Evolutionary conservation across 2,329 filamentous ascomycete species (phyloP), one percentile per base, ranked within the genome.

Genomic region (Penicillium palitans): DNA sequence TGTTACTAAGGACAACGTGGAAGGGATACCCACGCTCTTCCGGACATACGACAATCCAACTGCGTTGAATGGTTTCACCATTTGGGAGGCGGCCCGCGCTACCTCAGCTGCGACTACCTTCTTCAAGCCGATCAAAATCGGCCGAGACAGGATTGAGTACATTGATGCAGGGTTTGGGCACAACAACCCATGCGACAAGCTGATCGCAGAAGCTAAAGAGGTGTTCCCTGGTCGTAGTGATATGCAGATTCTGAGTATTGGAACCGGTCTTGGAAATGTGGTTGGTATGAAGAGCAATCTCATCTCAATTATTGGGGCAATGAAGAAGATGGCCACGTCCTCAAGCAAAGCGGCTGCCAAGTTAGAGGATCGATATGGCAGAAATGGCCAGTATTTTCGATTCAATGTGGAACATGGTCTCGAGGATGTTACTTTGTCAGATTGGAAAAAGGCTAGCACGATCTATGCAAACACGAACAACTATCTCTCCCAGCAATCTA

Each of bases 331-430:
- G 44, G 24, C 53, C 1, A 50, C 42, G 1, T 55, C 45, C 10
- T 42, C 52, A 8, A 31, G 21, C 7, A 29, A 29, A 21, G 41
- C 39, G 15, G 41, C 41, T 2, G 21, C 41, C 3, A 46, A 6
- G 2, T 8, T 53, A 19, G 21, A 39, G 0, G 12, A 21, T n/a
- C 0, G 5, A 2, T 46, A 33, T 31, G 29, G 51, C 10, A 27
- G 33, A 4, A 31, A 7, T 3, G 45, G 19, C 13, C 21, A 55
- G 19, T 55, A 55, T 13, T 55, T 41, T 37, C 27, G 52, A 17
- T 55, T 55, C 25, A 37, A 49, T 19, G 52, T 55, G 13, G 35
- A 55, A 42, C 45, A 9, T 3, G 52, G 52, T 15, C 45, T 55
- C 1, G 10, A 49, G 17, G 27, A 49, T 9, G 21, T 55, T 13